Conservation (phyloP, 1,139 yeast species). For the Pichia sp. region DNA sequence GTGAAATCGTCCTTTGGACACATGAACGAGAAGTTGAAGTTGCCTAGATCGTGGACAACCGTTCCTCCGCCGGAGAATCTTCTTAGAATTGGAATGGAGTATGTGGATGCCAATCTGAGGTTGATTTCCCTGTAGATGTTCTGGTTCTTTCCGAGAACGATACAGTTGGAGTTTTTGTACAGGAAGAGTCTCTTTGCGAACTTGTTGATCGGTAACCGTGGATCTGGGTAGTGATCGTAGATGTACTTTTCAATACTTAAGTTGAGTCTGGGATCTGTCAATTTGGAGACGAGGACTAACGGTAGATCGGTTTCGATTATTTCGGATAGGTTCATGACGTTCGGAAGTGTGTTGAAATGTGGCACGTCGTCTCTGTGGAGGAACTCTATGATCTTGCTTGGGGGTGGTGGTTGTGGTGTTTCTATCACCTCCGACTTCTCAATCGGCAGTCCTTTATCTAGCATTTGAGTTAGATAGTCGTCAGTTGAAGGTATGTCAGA, state of each 20-base stretch:
- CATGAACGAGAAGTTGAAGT: conserved; percentile 83
- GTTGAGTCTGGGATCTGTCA: conserved; percentile 68
- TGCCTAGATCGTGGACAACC: conserved; percentile 94
- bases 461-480: conserved; percentile 4
- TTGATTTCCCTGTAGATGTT: conserved; percentile 92
- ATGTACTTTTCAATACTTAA: conserved; percentile 82
- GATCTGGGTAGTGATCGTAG: conserved; percentile 62
- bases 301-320: conserved; percentile 28
- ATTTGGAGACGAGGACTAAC: conserved; percentile 40
- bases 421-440: too few relatives aligned
- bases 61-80: conserved; percentile 96
- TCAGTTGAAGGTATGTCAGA: conserved; percentile 6
- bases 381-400: background rate
- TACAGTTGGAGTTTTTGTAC: conserved; percentile 79
- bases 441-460: background rate
- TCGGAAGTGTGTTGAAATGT: conserved; percentile 10
- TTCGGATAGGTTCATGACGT: conserved; percentile 31
- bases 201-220: conserved; percentile 19
- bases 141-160: conserved; percentile 95
- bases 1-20: conserved; percentile 62
- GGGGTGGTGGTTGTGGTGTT: too few relatives aligned
- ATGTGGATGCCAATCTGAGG: conserved; percentile 50
- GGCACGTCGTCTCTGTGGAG: conserved; percentile 19
- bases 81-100: conserved; percentile 69
- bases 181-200: conserved; percentile 56